These are phyloP conservation scores for Aspergillus bombycis DNA, from an alignment of 2,329 filamentous ascomycete species.

Conservation along the genomic window DNA sequence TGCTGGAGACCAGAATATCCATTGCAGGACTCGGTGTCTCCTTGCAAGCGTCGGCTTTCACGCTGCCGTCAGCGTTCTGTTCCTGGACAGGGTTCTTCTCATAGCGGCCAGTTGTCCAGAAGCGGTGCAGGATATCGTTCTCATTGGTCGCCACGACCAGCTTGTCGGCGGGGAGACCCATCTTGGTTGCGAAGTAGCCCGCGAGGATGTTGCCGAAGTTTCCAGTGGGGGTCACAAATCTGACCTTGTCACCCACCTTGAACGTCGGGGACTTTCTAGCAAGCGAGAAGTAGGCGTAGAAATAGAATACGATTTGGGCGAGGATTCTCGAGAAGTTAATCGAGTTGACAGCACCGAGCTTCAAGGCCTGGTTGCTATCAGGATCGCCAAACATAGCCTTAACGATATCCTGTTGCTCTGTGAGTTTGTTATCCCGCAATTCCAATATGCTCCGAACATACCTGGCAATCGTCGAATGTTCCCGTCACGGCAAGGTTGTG, in stretches of 20 bases:
- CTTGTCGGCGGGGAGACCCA: slow-evolving; percentile 87
- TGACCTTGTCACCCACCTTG: slow-evolving; percentile 61
- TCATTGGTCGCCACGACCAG: slow-evolving; percentile 57
- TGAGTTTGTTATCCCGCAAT: neutral
- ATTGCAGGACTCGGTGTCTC: slow-evolving; percentile 94
- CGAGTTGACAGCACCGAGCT: slow-evolving; percentile 90
- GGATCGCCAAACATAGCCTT: slow-evolving; percentile 89
- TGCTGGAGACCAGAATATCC: slow-evolving; percentile 95
- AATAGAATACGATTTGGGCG: slow-evolving; percentile 97
- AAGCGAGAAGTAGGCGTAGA: slow-evolving; percentile 88
- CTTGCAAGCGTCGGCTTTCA: slow-evolving; percentile 48
- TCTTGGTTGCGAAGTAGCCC: slow-evolving; percentile 87
- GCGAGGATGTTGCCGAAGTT: slow-evolving; percentile 93
- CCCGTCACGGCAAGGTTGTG: slow-evolving; percentile 89
- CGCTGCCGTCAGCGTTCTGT: neutral
- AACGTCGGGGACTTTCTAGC: slow-evolving; percentile 59
- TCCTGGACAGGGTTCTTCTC: slow-evolving; percentile 10
- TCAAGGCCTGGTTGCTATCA: slow-evolving; percentile 78
- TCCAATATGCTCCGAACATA: neutral
- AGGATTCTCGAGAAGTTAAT: slow-evolving; percentile 97
- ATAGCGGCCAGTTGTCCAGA: slow-evolving; percentile 54
- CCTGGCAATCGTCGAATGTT: slow-evolving; percentile 92
- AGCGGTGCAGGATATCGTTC: slow-evolving; percentile 94
- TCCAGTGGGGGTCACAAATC: slow-evolving; percentile 89
- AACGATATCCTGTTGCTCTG: slow-evolving; percentile 68